Evolutionary conservation across 495 filamentous ascomycete genomes (phyloP), one percentile per base, ranked within the genome.

Genomic region (Bryoglossum gracile): DNA sequence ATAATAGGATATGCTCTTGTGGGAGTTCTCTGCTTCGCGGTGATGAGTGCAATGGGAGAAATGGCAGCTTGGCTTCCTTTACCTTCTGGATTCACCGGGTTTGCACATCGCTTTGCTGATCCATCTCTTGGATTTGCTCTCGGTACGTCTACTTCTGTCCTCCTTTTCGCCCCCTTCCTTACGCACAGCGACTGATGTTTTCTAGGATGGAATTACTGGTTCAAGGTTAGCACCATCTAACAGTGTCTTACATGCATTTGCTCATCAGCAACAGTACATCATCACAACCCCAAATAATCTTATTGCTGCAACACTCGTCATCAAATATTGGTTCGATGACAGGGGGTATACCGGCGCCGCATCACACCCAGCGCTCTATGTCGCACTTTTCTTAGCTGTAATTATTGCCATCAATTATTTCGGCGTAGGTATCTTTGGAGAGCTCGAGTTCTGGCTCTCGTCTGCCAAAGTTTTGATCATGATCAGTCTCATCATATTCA

Each of bases 1-100:
- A 65, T 91, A 28, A 73, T 89, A 38, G 80, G 80, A 8, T 87
- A 84, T 57, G 56, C 80, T 14, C 72, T 87, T 45, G 77, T 86
- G 59, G 80, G 81, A 42, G 64, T 76, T n/a, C 72, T 78, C 18
- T 69, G 86, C 51, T 84, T 74, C 58, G 71, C 69, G 14, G 72
- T 83, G 55, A 76, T 80, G 73, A 62, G 65, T 17, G 63, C 60
- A 41, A 58, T 76, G 28, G 83, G 82, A 35, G 84, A 89, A 67
- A 84, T 89, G 81, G 77, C 83, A 6, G 78, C 83, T 30, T 87
- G 77, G 59, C 72, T 88, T 16, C 86, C 86, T 2, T 71, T 88
- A 18, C 76, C 84, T 4, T 55, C 51, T 5, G 58, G 54, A 9
- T 61, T 61, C 37, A 61, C 58, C 11, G 58, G 55, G 10, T 58